Evolutionary conservation across 2,329 filamentous ascomycete species (phyloP).

Genomic region (Neonectria sp.): DNA sequence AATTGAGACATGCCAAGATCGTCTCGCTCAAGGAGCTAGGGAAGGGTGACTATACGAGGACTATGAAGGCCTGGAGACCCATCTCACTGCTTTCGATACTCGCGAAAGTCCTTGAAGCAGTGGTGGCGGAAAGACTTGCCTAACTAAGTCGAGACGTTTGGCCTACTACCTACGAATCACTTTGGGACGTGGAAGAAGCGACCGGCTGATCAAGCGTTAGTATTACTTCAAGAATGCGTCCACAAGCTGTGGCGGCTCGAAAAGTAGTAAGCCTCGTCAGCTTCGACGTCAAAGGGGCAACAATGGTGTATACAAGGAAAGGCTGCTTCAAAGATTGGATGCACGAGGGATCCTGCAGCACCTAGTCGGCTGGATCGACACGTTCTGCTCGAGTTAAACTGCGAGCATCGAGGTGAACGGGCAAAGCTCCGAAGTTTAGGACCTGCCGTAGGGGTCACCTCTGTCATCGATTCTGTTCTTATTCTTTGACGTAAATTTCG

Average conservation of each 20-base stretch:
- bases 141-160: slow-evolving; percentile 3
- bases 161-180: slow-evolving; percentile 6
- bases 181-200: slow-evolving; percentile 5
- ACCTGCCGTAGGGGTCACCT: slow-evolving; percentile 27
- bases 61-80: slow-evolving; percentile 4
- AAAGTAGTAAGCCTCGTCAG: slow-evolving; percentile 1
- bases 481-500: slow-evolving; percentile 56
- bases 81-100: slow-evolving; percentile 3
- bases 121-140: background rate
- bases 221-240: slow-evolving; percentile 24
- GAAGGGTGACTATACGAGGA: slow-evolving; percentile 1
- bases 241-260: too few species aligned
- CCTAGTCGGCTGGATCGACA: slow-evolving; percentile 27
- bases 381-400: background rate
- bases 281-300: slow-evolving; percentile 35
- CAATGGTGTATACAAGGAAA: slow-evolving; percentile 34
- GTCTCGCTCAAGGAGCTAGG: slow-evolving; percentile 5
- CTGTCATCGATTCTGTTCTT: slow-evolving; percentile 40
- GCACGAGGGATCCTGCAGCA: slow-evolving; percentile 32
- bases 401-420: too few species aligned
- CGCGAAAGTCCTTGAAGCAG: background rate
- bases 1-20: slow-evolving; percentile 8
- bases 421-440: background rate
- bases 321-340: slow-evolving; percentile 29
- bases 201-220: slow-evolving; percentile 16